Conservation (phyloP, 495 filamentous ascomycete genomes). For the Penicillium arizonense region DNA sequence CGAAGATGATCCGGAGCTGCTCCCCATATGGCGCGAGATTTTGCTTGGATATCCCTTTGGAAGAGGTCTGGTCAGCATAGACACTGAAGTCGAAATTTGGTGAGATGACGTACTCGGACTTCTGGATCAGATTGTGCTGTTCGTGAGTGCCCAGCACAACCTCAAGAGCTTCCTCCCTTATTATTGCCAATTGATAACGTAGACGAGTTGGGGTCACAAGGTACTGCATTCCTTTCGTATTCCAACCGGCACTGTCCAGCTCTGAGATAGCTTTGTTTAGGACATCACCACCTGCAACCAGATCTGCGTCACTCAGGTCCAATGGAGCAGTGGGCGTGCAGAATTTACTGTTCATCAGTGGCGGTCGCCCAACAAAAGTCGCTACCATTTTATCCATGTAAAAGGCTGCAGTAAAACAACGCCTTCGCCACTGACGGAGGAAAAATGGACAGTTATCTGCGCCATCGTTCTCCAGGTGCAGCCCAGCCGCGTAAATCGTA, state of each 20-base stretch:
- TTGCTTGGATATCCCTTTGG: constrained; percentile 29
- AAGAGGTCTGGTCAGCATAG: background rate
- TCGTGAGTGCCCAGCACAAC: constrained; percentile 50
- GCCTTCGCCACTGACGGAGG: constrained; percentile 48
- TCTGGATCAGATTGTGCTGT: constrained; percentile 40
- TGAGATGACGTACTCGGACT: constrained; percentile 38
- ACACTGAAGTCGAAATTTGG: background rate
- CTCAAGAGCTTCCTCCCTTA: constrained; percentile 59
- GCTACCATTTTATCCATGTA: constrained; percentile 50
- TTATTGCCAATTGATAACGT: constrained; percentile 45
- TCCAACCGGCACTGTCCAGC: constrained; percentile 57
- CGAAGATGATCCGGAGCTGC: constrained; percentile 33
- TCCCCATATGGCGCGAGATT: constrained; percentile 31
- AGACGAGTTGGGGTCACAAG: constrained; percentile 46
- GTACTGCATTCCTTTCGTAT: constrained; percentile 35
- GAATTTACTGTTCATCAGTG: constrained; percentile 53
- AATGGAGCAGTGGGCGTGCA: constrained; percentile 55
- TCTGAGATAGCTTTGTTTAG: constrained; percentile 38
- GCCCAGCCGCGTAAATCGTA: constrained; percentile 55
- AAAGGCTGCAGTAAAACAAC: constrained; percentile 54
- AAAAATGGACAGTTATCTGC: constrained; percentile 49
- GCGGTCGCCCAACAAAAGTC: constrained; percentile 57
- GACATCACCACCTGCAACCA: constrained; percentile 46
- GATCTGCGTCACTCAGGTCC: constrained; percentile 52
- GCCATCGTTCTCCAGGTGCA: constrained; percentile 51